Base-by-base conservation (phyloP, 2,329 filamentous ascomycete species). In the Exophiala spinifera region DNA sequence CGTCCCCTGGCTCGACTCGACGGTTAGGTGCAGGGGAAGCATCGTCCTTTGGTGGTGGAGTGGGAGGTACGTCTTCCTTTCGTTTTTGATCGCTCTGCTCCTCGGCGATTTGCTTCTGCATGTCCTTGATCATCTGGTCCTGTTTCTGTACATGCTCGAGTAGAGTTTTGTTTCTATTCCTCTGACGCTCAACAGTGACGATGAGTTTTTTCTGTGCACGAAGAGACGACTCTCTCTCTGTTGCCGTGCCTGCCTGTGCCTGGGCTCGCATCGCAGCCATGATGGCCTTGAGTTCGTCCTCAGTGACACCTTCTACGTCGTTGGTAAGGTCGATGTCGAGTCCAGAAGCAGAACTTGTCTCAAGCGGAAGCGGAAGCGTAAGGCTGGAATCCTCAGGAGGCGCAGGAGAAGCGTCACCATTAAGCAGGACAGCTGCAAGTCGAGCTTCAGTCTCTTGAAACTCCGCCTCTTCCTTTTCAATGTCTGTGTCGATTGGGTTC, bases 201-300 rank as follows among this genome's bases (percentile, higher is more conserved):
- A 62, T 46, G 7, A 64, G 47, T 37, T 64, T 64, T 54, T 61
- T 63, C 43, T 64, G 62, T 25, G 60, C 57, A 37, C 56, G 53
- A 3, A 61, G 49, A 25, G 55, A 50, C 8, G 51, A 55, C 39
- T 63, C 61, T 39, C 58, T 23, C 23, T 64, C 61, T 3, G 51
- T 50, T 19, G 53, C 56, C 5, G 57, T 55, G 11, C 61, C 62
- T 10, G 56, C 61, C 20, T 59, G 56, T 40, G 56, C 57, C 28
- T 64, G 62, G 8, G 61, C 57, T 11, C 60, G 57, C 61, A 64
- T 62, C 14, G 61, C 61, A 25, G 61, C 57, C 60, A 64, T 63
- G 50, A 64, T 63, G 8, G 61, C 61, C 33, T 60, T 59, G n/a
- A 64, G 56, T 40, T 64, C 62, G 40, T 58, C 57, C 51, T 63